Evolutionary conservation across 2,329 filamentous ascomycete genomes (phyloP).

Genomic region (Fusarium euwallaceae): DNA sequence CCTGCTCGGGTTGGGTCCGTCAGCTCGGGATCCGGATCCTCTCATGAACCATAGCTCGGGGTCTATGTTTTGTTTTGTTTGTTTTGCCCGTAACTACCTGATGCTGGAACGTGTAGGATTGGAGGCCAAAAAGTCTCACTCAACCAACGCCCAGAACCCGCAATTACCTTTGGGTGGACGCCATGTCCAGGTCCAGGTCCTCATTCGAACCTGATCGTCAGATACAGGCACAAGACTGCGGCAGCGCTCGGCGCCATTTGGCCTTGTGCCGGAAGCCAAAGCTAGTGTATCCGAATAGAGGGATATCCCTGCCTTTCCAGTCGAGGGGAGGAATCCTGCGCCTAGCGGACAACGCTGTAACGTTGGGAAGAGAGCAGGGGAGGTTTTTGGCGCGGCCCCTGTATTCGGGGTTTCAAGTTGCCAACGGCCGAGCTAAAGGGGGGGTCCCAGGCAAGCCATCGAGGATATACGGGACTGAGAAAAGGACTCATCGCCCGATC

Average conservation of each 20-base stretch:
- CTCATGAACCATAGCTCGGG: neutral
- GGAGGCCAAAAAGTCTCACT: neutral
- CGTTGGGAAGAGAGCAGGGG: conserved; percentile 14
- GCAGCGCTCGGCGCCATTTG: conserved; percentile 8
- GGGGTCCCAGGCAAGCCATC: neutral
- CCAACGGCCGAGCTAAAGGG: conserved; percentile 5
- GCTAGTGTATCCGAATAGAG: conserved; percentile 25
- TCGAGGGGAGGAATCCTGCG: conserved; percentile 21
- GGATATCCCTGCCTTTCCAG: conserved; percentile 22
- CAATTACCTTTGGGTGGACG: neutral
- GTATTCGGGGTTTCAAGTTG: conserved; percentile 30
- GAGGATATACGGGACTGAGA: neutral
- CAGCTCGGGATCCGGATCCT: neutral
- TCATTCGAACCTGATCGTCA: neutral
- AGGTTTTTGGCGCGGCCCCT: conserved; percentile 9
- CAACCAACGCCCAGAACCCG: neutral
- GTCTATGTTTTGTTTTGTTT: neutral
- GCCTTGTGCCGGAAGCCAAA: conserved; percentile 11
- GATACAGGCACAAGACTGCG: neutral
- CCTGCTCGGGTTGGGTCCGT: neutral
- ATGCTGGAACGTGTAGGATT: neutral
- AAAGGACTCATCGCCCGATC: conserved; percentile 7
- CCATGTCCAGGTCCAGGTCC: neutral
- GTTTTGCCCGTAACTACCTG: neutral
- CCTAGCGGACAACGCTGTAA: conserved; percentile 5